Conservation (phyloP, 2,329 filamentous ascomycete genomes). For the Monosporascus sp. region DNA sequence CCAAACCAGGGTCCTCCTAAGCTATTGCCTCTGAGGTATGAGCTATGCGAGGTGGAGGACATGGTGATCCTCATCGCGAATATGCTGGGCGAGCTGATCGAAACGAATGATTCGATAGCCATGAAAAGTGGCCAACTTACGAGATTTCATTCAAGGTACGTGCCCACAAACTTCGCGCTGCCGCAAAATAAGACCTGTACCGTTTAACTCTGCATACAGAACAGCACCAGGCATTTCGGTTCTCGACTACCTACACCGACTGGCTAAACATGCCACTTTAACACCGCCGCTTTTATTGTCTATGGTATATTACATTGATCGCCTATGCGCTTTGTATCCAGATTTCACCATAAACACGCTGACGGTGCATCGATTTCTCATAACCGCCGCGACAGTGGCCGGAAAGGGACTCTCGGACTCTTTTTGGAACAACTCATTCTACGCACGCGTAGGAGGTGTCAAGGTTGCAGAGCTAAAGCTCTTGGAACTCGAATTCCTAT, state of each 20-base stretch:
- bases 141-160: constrained; percentile 86
- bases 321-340: constrained; percentile 84
- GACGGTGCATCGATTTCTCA: constrained; percentile 94
- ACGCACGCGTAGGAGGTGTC: constrained; percentile 89
- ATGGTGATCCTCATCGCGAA: constrained; percentile 87
- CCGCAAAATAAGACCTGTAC: not conserved
- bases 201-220: constrained; percentile 26
- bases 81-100: constrained; percentile 93
- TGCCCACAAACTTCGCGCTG: not conserved
- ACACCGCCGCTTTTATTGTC: constrained; percentile 91
- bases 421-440: constrained; percentile 98
- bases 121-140: constrained; percentile 82
- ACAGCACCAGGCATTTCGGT: constrained; percentile 87
- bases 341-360: constrained; percentile 95
- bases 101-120: constrained; percentile 84
- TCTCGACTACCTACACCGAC: constrained; percentile 82
- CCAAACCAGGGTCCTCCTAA: constrained; percentile 48
- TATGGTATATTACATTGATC: constrained; percentile 99
- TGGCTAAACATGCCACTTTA: constrained; percentile 90
- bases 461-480: constrained; percentile 84
- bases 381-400: constrained; percentile 90
- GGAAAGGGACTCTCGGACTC: constrained; percentile 94
- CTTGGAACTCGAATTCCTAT: constrained; percentile 88
- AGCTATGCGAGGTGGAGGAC: constrained; percentile 75
- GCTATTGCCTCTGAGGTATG: constrained; percentile 67